Evolutionary conservation across 2,329 filamentous ascomycete genomes (phyloP).

Genomic region (Trichophyton mentagrophytes): DNA sequence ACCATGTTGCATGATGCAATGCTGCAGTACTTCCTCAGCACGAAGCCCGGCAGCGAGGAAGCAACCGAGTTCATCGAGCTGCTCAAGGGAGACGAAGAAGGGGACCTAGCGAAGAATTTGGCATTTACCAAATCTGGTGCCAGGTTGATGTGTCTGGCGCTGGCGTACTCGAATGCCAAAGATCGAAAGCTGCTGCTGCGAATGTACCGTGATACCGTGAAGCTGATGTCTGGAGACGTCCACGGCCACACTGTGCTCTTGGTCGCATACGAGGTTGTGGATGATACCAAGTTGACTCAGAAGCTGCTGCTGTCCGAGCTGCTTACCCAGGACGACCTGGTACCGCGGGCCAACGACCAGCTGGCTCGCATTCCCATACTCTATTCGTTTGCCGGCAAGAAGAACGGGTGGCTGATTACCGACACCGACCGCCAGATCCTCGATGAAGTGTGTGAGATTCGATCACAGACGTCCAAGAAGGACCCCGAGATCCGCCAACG

Average conservation of each 20-base stretch:
- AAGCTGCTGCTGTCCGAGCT: slow-evolving; percentile 84
- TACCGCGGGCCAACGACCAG: slow-evolving; percentile 32
- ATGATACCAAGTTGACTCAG: slow-evolving; percentile 78
- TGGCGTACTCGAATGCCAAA: slow-evolving; percentile 80
- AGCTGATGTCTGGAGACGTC: slow-evolving; percentile 68
- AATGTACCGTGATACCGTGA: slow-evolving; percentile 79
- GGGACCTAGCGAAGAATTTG: slow-evolving; percentile 85
- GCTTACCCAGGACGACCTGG: slow-evolving; percentile 49
- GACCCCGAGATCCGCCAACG: slow-evolving; percentile 60
- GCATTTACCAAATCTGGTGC: slow-evolving; percentile 88
- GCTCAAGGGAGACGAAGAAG: slow-evolving; percentile 80
- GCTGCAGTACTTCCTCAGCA: slow-evolving; percentile 86
- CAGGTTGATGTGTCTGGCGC: slow-evolving; percentile 62
- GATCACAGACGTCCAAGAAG: slow-evolving; percentile 83
- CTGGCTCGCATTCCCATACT: slow-evolving; percentile 53
- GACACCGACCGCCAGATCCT: slow-evolving; percentile 56
- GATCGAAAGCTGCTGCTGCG: slow-evolving; percentile 81
- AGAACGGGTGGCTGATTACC: slow-evolving; percentile 51
- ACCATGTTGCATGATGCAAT: slow-evolving; percentile 97
- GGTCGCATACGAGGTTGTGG: slow-evolving; percentile 77
- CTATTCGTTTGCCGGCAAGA: slow-evolving; percentile 61
- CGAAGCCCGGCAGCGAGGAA: slow-evolving; percentile 64
- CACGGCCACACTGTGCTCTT: slow-evolving; percentile 72
- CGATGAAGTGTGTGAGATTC: slow-evolving; percentile 63
- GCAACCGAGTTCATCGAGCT: slow-evolving; percentile 78